phyloP scores from a whole-genome alignment of 1,139 yeast species.

The Suhomyces yuchorum region DNA sequence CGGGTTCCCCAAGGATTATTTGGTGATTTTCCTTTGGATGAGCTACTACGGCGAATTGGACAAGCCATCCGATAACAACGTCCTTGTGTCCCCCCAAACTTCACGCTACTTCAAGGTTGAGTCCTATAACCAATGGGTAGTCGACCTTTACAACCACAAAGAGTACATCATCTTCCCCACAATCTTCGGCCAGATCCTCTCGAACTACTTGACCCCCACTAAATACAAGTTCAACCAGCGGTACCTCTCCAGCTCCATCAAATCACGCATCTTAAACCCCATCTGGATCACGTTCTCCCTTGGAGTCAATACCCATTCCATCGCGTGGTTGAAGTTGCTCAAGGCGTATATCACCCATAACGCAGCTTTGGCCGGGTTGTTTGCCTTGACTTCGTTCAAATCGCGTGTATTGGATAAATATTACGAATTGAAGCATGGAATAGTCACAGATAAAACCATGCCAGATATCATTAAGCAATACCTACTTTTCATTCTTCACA shows the following conservation, averaged over 20 bases:
- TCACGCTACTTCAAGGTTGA: conserved; percentile 32
- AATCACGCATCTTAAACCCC: conserved; percentile 39
- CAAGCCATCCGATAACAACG: conserved; percentile 37
- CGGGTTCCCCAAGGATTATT: conserved; percentile 42
- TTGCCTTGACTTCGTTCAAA: conserved; percentile 28
- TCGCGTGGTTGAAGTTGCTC: conserved; percentile 35
- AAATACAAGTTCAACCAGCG: conserved; percentile 38
- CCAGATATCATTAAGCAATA: conserved; percentile 22
- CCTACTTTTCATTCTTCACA: conserved; percentile 25
- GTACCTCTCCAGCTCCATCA: conserved; percentile 39
- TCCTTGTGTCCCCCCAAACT: conserved; percentile 31
- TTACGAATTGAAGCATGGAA: conserved; percentile 30
- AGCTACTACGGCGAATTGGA: conserved; percentile 38
- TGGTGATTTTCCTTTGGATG: conserved; percentile 38
- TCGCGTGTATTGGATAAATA: conserved; percentile 29
- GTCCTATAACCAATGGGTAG: conserved; percentile 24
- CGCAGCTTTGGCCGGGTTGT: conserved; percentile 17
- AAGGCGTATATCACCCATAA: conserved; percentile 34
- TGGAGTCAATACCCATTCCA: conserved; percentile 28
- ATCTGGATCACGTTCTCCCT: conserved; percentile 46
- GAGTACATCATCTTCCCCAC: conserved; percentile 39
- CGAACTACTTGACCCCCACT: conserved; percentile 48
- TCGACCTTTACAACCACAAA: conserved; percentile 33
- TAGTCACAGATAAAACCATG: conserved; percentile 16
- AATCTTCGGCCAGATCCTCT: conserved; percentile 44